Conservation (phyloP, 2,329 filamentous ascomycete species). For the Hirsutella thompsonii region DNA sequence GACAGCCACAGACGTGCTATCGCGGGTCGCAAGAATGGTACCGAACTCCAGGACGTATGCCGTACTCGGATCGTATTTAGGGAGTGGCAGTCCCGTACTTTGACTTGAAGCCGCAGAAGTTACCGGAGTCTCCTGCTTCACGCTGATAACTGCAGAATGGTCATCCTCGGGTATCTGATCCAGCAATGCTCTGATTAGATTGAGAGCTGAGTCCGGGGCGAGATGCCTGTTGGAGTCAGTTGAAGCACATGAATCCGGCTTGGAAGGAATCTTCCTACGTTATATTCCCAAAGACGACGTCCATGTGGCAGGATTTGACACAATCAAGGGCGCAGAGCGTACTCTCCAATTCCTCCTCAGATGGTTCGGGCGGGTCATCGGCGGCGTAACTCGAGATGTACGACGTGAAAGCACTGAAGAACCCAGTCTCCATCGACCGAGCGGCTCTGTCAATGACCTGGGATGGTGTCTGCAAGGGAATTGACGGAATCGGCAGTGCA, state of each 20-base stretch:
- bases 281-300: constrained; percentile 72
- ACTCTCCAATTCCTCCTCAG: constrained; percentile 92
- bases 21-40: constrained; percentile 67
- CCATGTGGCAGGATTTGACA: constrained; percentile 77
- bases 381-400: constrained; percentile 99
- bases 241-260: neutral
- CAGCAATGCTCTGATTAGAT: constrained; percentile 55
- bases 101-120: constrained; percentile 45
- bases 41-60: constrained; percentile 88
- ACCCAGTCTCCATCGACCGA: constrained; percentile 64
- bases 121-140: constrained; percentile 72
- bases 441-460: constrained; percentile 84
- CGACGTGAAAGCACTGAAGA: constrained; percentile 89
- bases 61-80: constrained; percentile 71
- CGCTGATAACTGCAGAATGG: constrained; percentile 65
- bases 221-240: constrained; percentile 20
- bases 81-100: constrained; percentile 19
- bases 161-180: constrained; percentile 77
- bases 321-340: constrained; percentile 92
- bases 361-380: constrained; percentile 93
- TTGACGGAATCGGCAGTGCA: constrained; percentile 59
- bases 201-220: constrained; percentile 15
- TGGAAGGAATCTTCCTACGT: constrained; percentile 43
- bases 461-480: constrained; percentile 81
- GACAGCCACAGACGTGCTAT: constrained; percentile 56